phyloP scores from a whole-genome alignment of 345 rosid genomes.

The Hirschfeldia incana region DNA sequence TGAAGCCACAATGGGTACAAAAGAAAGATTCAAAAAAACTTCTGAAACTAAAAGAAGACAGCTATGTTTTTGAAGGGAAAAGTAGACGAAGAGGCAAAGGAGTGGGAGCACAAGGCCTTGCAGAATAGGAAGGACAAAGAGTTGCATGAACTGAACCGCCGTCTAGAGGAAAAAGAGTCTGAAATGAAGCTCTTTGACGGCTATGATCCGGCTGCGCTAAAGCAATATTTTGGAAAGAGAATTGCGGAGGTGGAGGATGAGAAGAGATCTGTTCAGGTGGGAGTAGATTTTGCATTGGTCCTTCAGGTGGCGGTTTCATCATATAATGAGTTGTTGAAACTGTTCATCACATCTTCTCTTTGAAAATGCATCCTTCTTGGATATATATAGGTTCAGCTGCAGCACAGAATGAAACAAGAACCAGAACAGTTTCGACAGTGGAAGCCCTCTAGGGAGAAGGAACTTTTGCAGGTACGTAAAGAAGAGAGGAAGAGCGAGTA shows the following conservation, averaged over 20 bases:
- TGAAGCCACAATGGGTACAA: conserved; percentile 57
- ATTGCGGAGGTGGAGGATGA: conserved; percentile 86
- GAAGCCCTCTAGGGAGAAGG: conserved; percentile 97
- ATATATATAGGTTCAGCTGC: conserved; percentile 77
- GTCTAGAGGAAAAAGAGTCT: conserved; percentile 95
- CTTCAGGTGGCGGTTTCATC: neutral
- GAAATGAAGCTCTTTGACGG: conserved; percentile 86
- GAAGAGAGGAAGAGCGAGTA: conserved; percentile 97
- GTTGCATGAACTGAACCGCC: conserved; percentile 81
- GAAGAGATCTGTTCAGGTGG: conserved; percentile 86
- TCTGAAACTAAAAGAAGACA: conserved; percentile 2
- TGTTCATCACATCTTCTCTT: conserved; percentile 17
- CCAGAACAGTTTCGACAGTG: conserved; percentile 97
- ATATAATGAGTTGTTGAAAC: conserved; percentile 1
- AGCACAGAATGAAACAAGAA: conserved; percentile 95
- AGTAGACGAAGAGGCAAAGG: conserved; percentile 84
- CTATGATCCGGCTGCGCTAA: conserved; percentile 61
- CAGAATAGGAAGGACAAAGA: conserved; percentile 94
- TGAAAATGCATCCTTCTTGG: conserved; percentile 15
- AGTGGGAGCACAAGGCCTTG: conserved; percentile 95
- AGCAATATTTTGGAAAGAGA: conserved; percentile 96
- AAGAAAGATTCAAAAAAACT: conserved; percentile 44
- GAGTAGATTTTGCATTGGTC: neutral
- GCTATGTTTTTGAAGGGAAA: conserved; percentile 43
- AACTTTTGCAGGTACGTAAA: conserved; percentile 92